Percentiles rank a stretch among this genome's conserved stretches.
Conservation (phyloP, 2,329 filamentous ascomycete genomes). For the Cryphonectria carpinicola region DNA sequence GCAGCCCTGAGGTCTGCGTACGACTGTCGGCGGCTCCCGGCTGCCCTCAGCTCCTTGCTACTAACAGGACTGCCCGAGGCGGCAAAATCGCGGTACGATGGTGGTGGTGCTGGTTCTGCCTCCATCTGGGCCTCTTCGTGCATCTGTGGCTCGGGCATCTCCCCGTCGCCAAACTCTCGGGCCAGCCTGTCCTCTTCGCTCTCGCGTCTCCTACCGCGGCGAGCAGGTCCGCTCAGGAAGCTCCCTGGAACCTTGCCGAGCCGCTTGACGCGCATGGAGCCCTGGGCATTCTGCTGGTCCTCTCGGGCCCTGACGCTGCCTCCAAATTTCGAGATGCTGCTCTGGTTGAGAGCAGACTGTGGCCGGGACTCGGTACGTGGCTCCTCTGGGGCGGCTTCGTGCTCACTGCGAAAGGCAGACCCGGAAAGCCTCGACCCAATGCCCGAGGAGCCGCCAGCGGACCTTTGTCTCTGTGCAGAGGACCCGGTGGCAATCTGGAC, state of each 20-base stretch:
- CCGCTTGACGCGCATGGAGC: constrained; percentile 77
- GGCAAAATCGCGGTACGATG: constrained; percentile 52
- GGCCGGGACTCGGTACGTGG: constrained; percentile 55
- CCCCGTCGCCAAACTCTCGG: constrained; percentile 44
- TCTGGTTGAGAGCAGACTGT: constrained; percentile 50
- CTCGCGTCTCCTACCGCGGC: constrained; percentile 69
- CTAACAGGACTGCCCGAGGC: constrained; percentile 64
- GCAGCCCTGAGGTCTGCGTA: constrained; percentile 42
- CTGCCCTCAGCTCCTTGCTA: constrained; percentile 46
- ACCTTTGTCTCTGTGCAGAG: constrained; percentile 47
- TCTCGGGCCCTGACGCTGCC: constrained; percentile 61
- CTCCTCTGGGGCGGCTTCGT: constrained; percentile 50
- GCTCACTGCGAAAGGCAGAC: constrained; percentile 47
- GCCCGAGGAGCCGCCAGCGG: constrained; percentile 42
- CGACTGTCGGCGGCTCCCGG: constrained; percentile 45
- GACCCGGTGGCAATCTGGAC: constrained; percentile 60
- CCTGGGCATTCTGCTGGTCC: constrained; percentile 63
- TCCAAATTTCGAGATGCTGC: constrained; percentile 57
- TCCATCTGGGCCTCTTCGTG: constrained; percentile 43
- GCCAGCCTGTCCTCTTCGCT: constrained; percentile 63
- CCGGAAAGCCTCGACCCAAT: constrained; percentile 37
- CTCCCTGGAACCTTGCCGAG: constrained; percentile 75
- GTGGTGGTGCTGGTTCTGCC: constrained; percentile 41
- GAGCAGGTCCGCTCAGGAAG: constrained; percentile 79
- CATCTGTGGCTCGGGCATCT: constrained; percentile 46